Evolutionary conservation across 306 rosid species (phyloP).

Genomic region (Prunus davidiana): DNA sequence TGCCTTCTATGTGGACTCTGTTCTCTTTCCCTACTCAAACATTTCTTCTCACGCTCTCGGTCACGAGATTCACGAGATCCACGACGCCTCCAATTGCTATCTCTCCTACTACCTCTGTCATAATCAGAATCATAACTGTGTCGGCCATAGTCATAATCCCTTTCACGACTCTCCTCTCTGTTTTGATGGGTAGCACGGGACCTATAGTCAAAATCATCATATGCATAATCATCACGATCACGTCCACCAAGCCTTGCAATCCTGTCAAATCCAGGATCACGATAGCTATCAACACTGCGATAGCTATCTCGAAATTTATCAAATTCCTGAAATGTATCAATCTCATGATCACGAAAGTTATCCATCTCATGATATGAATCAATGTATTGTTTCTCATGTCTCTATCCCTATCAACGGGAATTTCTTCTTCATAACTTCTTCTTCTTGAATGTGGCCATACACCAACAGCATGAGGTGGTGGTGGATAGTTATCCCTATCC

Average conservation of each 20-base stretch:
- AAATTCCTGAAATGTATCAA: conserved; percentile 57
- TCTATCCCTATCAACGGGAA: conserved; percentile 75
- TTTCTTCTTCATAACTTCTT: conserved; percentile 78
- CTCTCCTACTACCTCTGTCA: conserved; percentile 76
- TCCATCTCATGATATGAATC: conserved; percentile 70
- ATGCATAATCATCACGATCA: conserved; percentile 68
- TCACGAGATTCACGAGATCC: conserved; percentile 81
- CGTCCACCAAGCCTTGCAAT: conserved; percentile 59
- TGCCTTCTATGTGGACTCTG: conserved; percentile 66
- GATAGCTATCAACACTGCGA: conserved; percentile 50
- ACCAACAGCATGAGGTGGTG: conserved; percentile 63
- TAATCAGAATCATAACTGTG: conserved; percentile 93
- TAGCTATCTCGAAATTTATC: conserved; percentile 76
- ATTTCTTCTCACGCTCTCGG: conserved; percentile 66
- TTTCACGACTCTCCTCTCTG: conserved; percentile 82
- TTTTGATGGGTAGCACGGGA: conserved; percentile 59
- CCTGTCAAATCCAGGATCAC: conserved; percentile 70
- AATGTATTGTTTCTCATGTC: conserved; percentile 61
- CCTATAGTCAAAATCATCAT: conserved; percentile 75
- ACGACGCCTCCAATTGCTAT: conserved; percentile 69
- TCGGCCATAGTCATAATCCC: conserved; percentile 68
- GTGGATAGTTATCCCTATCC: conserved; percentile 76
- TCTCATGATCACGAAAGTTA: conserved; percentile 55
- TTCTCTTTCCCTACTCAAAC: conserved; percentile 70
- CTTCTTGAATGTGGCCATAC: conserved; percentile 79